Conservation (phyloP, 75 land plant species). For the Pinus tabuliformis region DNA sequence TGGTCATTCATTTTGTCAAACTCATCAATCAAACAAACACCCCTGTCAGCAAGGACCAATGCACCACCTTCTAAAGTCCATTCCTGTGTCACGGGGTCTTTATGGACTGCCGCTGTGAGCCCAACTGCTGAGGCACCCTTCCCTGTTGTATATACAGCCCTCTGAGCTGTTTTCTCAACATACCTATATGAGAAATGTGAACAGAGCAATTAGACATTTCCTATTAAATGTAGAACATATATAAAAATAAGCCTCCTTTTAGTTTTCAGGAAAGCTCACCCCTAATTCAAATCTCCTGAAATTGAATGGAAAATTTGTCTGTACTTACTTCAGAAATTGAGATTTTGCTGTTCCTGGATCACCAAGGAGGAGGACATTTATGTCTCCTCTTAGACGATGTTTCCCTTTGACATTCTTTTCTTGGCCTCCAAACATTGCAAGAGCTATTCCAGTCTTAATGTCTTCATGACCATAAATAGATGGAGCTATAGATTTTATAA, state of each 20-base stretch:
- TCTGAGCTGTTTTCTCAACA: constrained; percentile 97
- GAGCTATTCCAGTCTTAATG: constrained; percentile 93
- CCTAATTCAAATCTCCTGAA: too few species aligned
- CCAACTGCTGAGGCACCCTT: constrained; percentile 99
- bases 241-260: too few species aligned
- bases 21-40: constrained; percentile 96
- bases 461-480: constrained; percentile 99
- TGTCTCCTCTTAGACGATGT: constrained; percentile 93
- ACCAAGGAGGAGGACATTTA: constrained; percentile 92
- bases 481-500: constrained; percentile 96
- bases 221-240: background rate
- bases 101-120: constrained; percentile 96
- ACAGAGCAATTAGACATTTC: constrained; percentile 1
- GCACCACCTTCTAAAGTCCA: constrained; percentile 99
- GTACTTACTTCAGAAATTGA: constrained; percentile 89
- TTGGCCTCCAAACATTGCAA: constrained; percentile 99
- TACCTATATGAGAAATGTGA: constrained; percentile 37
- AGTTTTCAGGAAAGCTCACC: too few species aligned
- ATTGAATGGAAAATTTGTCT: too few species aligned
- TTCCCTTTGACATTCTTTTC: constrained; percentile 97
- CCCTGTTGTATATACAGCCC: constrained; percentile 98
- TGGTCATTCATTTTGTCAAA: constrained; percentile 99
- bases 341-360: constrained; percentile 99
- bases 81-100: constrained; percentile 94
- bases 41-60: constrained; percentile 93